These are phyloP conservation scores for Vigna radiata DNA, from an alignment of 306 rosid species.

Conservation along the genomic window DNA sequence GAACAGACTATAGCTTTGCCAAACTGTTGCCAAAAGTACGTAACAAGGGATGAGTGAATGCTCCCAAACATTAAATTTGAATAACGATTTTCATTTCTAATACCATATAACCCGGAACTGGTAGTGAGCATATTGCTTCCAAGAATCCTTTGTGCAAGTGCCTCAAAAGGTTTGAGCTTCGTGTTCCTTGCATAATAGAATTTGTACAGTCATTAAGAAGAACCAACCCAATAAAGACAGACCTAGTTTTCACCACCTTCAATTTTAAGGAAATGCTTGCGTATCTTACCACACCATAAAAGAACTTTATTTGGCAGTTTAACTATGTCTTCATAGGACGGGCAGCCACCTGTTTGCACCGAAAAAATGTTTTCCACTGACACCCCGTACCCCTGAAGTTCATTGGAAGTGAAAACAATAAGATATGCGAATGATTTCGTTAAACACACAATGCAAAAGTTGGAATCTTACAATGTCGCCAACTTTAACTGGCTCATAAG, in stretches of 20 bases:
- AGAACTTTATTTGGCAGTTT: constrained; percentile 82
- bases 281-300: constrained; percentile 81
- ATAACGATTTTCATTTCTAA: not conserved
- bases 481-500: constrained; percentile 79
- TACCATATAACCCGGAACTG: constrained; percentile 87
- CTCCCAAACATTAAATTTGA: not conserved
- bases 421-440: not conserved
- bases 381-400: constrained; percentile 71
- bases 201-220: constrained; percentile 5
- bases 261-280: not conserved
- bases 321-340: constrained; percentile 70
- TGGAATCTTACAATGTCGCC: constrained; percentile 65
- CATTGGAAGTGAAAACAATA: constrained; percentile 18
- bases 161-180: constrained; percentile 82
- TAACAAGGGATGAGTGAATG: constrained; percentile 18
- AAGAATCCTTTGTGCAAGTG: constrained; percentile 83
- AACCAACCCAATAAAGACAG: not conserved
- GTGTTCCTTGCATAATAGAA: constrained; percentile 57
- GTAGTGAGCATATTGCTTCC: constrained; percentile 78
- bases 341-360: constrained; percentile 60
- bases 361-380: constrained; percentile 68
- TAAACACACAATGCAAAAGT: not conserved
- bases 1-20: constrained; percentile 78
- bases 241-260: not conserved
- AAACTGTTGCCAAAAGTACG: constrained; percentile 53